Conservation (phyloP, 371 early-diverging fungal species). For the Actinomortierella wolfii region DNA sequence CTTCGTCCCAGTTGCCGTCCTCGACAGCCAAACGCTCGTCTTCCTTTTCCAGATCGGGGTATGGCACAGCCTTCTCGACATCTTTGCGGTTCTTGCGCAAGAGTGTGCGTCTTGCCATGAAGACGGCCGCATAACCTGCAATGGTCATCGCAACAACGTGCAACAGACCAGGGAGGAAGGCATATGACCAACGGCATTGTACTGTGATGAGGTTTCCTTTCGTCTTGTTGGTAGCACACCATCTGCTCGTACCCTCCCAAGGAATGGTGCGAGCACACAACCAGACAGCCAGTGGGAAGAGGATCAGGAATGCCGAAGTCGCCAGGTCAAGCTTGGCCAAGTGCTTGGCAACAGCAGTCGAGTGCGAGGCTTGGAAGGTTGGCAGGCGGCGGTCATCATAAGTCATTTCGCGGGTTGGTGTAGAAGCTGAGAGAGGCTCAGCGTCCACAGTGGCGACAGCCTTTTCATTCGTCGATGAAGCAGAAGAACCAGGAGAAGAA, state of each 20-base stretch:
- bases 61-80: constrained; percentile 14
- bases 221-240: constrained; percentile 27
- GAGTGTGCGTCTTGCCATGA: constrained; percentile 20
- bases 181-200: constrained; percentile 38
- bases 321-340: constrained; percentile 39
- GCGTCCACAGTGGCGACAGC: too few species aligned
- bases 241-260: constrained; percentile 34
- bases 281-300: constrained; percentile 38
- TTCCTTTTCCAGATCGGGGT: constrained; percentile 13
- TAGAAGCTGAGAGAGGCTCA: too few species aligned
- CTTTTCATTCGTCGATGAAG: too few species aligned
- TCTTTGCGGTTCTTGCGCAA: constrained; percentile 12
- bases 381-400: constrained; percentile 33
- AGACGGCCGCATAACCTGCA: constrained; percentile 28
- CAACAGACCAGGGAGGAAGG: constrained; percentile 29
- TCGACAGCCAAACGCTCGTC: constrained; percentile 11
- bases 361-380: constrained; percentile 35
- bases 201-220: constrained; percentile 12
- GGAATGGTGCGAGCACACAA: constrained; percentile 24
- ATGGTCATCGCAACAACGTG: constrained; percentile 26
- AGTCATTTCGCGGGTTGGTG: constrained; percentile 34
- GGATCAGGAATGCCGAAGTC: constrained; percentile 19
- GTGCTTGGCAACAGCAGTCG: constrained; percentile 20
- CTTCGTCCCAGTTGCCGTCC: constrained; percentile 11
- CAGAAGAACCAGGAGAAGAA: not conserved